Conservation (phyloP, 164 flowering plant species). For the Macadamia tetraphylla region DNA sequence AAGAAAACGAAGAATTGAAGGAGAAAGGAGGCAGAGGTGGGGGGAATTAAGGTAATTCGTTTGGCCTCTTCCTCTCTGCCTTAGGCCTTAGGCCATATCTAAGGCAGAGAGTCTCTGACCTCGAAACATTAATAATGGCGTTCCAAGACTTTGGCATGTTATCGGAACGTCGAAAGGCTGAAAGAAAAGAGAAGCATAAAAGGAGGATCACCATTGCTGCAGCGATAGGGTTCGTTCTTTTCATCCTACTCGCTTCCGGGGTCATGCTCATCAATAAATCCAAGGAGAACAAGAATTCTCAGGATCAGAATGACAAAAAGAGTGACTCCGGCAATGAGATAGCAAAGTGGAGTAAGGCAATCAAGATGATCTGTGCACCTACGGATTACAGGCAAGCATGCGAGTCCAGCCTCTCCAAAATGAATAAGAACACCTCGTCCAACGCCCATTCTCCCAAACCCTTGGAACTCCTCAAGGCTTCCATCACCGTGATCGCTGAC, state of each 20-base stretch:
- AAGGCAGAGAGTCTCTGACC: conserved; percentile 3
- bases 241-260: conserved; percentile 1
- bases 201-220: conserved; percentile 13
- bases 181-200: conserved; percentile 14
- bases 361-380: conserved; percentile 36
- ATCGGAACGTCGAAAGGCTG: conserved; percentile 23
- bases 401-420: conserved; percentile 27
- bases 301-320: background rate
- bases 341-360: conserved; percentile 14
- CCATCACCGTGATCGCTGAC: conserved; percentile 31
- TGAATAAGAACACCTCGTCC: background rate
- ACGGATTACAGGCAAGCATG: conserved; percentile 52
- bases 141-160: conserved; percentile 22
- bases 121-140: conserved; percentile 10
- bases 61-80: conserved; percentile 9
- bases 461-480: conserved; percentile 40
- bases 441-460: conserved; percentile 20
- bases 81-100: background rate
- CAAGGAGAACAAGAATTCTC: too few relatives aligned
- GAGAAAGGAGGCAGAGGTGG: background rate
- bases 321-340: conserved; percentile 1
- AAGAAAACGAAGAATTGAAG: background rate
- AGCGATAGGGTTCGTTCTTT: background rate
- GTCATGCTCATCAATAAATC: conserved; percentile 6
- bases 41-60: too few relatives aligned